Evolutionary conservation across 2,329 filamentous ascomycete species (phyloP).

Genomic region (Lecanicillium sp.): DNA sequence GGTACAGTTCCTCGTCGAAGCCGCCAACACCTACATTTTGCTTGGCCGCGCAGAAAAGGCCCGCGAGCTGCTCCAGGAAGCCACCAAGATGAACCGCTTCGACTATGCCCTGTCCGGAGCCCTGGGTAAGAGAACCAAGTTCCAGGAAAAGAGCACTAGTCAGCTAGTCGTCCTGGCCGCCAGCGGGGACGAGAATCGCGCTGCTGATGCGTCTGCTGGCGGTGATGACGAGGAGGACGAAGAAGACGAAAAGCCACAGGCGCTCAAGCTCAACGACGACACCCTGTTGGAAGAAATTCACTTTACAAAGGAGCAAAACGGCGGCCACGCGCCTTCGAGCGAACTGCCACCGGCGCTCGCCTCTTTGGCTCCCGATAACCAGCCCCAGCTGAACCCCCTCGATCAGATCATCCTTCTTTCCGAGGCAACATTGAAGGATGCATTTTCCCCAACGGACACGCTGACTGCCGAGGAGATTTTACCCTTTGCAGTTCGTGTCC

Average conservation of each 20-base stretch:
- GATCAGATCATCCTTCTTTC: conserved; percentile 89
- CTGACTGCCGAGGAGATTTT: conserved; percentile 90
- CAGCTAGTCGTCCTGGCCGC: conserved; percentile 87
- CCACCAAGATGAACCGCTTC: conserved; percentile 61
- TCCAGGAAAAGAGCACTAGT: conserved; percentile 71
- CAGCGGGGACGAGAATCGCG: conserved; percentile 43
- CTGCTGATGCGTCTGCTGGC: conserved; percentile 11
- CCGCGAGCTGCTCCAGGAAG: conserved; percentile 59
- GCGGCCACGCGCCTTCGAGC: conserved; percentile 25
- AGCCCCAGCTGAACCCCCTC: conserved; percentile 72
- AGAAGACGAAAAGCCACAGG: conserved; percentile 46
- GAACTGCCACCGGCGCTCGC: conserved; percentile 54
- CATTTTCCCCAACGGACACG: conserved; percentile 71
- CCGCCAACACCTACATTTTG: conserved; percentile 74
- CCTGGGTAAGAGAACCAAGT: conserved; percentile 77
- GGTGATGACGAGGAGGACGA: conserved; percentile 15
- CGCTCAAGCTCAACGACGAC: conserved; percentile 80
- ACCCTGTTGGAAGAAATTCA: conserved; percentile 83
- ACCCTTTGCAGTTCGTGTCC: conserved; percentile 81
- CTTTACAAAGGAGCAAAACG: conserved; percentile 53
- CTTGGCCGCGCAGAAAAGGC: conserved; percentile 76
- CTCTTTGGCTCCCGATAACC: conserved; percentile 64
- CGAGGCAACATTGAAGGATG: conserved; percentile 82
- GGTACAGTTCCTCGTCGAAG: conserved; percentile 70
- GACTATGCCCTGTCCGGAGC: conserved; percentile 78